Conservation (phyloP, 495 filamentous ascomycete species). For the Chaetomium tenue region DNA sequence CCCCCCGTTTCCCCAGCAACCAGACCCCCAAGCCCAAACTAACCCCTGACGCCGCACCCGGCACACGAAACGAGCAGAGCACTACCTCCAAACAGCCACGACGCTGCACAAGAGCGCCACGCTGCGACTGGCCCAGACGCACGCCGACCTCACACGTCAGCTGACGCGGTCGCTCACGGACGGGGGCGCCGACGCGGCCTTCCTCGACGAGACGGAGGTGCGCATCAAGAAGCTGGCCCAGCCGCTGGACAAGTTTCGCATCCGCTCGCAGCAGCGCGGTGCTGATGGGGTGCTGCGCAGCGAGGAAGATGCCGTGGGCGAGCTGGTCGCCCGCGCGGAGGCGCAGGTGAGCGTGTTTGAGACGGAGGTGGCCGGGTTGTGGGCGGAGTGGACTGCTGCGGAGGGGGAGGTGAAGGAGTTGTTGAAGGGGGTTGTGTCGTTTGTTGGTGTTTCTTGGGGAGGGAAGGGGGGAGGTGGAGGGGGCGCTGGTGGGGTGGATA, state of each 20-base stretch:
- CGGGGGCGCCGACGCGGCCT: constrained; percentile 17
- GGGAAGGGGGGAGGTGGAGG: not conserved
- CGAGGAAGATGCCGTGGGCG: constrained; percentile 27
- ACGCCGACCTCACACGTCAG: constrained; percentile 21
- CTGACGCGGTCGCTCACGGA: constrained; percentile 13
- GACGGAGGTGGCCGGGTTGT: constrained; percentile 26
- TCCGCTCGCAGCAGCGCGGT: constrained; percentile 20
- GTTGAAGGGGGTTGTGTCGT: constrained; percentile 5
- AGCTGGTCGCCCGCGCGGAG: constrained; percentile 26
- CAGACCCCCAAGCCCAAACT: not conserved
- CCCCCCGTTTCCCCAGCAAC: not conserved
- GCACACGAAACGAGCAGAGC: constrained; percentile 14
- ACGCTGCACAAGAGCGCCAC: constrained; percentile 22
- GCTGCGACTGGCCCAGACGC: constrained; percentile 26
- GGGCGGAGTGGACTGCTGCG: constrained; percentile 27
- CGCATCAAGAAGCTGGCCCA: constrained; percentile 16
- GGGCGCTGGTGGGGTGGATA: not conserved
- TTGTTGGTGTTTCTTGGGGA: not conserved
- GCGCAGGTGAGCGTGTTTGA: constrained; percentile 28
- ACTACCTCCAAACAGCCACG: constrained; percentile 24
- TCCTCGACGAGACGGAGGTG: constrained; percentile 23
- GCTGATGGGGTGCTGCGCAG: constrained; percentile 14
- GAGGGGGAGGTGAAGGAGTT: constrained; percentile 33
- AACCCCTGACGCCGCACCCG: too few species aligned
- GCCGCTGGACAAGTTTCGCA: constrained; percentile 18